These are phyloP conservation scores for Vanilla planifolia DNA, from an alignment of 106 monocot species.

Conservation along the genomic window DNA sequence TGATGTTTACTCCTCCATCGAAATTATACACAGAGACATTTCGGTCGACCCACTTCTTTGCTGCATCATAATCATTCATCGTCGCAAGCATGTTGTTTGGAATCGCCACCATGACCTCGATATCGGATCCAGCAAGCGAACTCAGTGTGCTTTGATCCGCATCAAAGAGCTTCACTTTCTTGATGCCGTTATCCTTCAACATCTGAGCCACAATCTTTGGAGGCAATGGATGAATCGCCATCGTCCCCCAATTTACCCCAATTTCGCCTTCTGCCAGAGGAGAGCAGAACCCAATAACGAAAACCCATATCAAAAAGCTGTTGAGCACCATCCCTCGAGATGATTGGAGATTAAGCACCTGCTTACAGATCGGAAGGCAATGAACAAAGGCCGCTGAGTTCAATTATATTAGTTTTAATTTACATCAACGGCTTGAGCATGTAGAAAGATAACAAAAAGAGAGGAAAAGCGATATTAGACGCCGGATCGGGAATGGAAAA, in stretches of 20 bases:
- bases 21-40: conserved; percentile 33
- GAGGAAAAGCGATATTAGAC: too few relatives aligned
- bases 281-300: neutral
- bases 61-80: conserved; percentile 26
- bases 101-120: conserved; percentile 42
- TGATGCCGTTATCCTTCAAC: conserved; percentile 45
- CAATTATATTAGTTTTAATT: too few relatives aligned
- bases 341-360: conserved; percentile 7
- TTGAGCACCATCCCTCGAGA: too few relatives aligned
- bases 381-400: neutral
- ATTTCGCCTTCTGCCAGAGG: neutral
- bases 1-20: conserved; percentile 40
- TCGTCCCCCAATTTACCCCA: conserved; percentile 59
- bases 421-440: too few relatives aligned
- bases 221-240: conserved; percentile 32
- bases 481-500: too few relatives aligned
- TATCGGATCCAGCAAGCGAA: conserved; percentile 26
- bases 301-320: neutral
- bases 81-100: conserved; percentile 26
- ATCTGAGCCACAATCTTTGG: conserved; percentile 36
- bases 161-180: conserved; percentile 48
- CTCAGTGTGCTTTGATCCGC: conserved; percentile 17
- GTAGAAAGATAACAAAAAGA: too few relatives aligned
- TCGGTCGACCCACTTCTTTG: conserved; percentile 34
- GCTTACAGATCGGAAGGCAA: too few relatives aligned